Base-by-base conservation (phyloP, 2,329 filamentous ascomycete species). In the Phaeosphaeriaceae sp. region DNA sequence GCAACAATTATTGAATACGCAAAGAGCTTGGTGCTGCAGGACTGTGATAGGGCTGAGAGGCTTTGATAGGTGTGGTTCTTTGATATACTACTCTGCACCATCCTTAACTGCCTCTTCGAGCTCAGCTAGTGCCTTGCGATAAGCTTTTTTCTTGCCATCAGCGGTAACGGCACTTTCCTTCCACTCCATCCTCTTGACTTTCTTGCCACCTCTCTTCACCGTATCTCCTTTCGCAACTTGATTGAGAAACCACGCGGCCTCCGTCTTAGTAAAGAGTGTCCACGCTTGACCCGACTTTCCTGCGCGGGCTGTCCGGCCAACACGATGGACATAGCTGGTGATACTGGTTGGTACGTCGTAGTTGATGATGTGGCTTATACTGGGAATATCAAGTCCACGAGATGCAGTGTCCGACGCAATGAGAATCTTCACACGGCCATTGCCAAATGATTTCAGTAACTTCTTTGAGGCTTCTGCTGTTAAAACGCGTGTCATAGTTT, bases 391-490 rank as follows among this genome's bases (percentile, higher is more conserved):
- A 20, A 97, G 85, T 64, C 93, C 94, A 56, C 93, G 89, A 2
- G 92, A 90, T 1, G 94, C 90, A n/a, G 95, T 87, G 70, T 97
- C 93, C 0, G 94, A 96, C 1, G 92, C 92, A 37, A 97, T 87
- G 35, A 97, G 84, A 38, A 96, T 85, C 6, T 86, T 86, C 20
- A 89, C 74, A 50, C 83, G 83, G 48, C 81, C 81, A 6, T 77
- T 72, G 3, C 81, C 76, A 70, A 93, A 92, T n/a, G 83, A 81
- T 20, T 81, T 80, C 18, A 92, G 78, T 0, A 87, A 85, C 62
- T 85, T 86, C 51, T 84, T 83, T 13, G 89, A 87, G 12, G 83
- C 80, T 12, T 87, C 83, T 1, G 87, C 89, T n/a, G 88, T 84
- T 20, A 87, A 88, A 0, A 89, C 89, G 16, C 90, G 92, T 12